These are phyloP conservation scores for Coelastrella sp. DNA, from an alignment of 139 green algal species.

Conservation along the genomic window DNA sequence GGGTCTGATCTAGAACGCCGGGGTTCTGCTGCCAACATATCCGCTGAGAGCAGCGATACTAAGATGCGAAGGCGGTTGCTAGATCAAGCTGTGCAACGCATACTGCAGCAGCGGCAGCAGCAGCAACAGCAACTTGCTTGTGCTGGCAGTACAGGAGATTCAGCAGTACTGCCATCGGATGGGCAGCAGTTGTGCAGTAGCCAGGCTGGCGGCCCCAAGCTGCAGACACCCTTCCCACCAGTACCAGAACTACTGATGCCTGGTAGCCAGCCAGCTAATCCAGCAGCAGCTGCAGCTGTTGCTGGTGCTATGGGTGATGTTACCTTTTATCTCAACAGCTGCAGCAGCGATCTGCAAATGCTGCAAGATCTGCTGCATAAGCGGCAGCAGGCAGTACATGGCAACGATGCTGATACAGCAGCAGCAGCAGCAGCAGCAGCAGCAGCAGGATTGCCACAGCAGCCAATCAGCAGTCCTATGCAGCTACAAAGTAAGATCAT, in stretches of 20 bases:
- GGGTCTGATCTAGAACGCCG: background rate
- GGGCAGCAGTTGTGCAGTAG: no score
- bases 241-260: no score
- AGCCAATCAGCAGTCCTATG: background rate
- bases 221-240: no score
- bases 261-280: no score
- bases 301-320: background rate
- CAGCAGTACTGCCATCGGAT: no score
- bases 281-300: background rate
- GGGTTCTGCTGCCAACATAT: no score
- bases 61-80: background rate
- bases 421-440: background rate
- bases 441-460: background rate
- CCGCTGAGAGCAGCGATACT: background rate
- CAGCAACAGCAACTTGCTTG: background rate
- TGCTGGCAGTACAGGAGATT: no score
- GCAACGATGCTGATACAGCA: background rate
- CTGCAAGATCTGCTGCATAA: background rate
- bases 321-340: background rate
- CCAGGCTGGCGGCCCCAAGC: no score
- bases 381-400: background rate
- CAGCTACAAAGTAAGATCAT: constrained; percentile 13
- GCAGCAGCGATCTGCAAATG: background rate
- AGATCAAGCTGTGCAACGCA: background rate
- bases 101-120: constrained; percentile 14